Evolutionary conservation across 768 basidiomycete genomes (phyloP), one percentile per base, ranked within the genome.

Genomic region (Symmetrospora coprosmae): DNA sequence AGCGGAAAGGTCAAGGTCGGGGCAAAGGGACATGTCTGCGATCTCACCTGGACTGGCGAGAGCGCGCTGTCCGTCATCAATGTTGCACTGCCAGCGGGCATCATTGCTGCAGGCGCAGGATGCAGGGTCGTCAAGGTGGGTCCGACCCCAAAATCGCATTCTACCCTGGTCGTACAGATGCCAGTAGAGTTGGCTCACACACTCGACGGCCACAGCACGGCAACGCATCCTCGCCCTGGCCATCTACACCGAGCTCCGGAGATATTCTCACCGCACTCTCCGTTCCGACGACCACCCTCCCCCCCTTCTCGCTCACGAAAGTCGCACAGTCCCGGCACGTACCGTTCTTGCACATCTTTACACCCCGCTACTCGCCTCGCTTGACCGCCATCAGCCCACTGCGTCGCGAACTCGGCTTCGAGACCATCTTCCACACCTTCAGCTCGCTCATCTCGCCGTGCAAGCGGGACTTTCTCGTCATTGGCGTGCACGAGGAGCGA

Each of bases 401-500:
- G 69, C 84, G 92, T 55, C 85, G 84, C 67, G 75, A 81, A 0
- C 80, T 97, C 52, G 88, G 89, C 45, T 96, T 92, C 76, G 84
- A 90, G 45, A 96, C 92, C 8, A 83, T 99, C 76, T 96, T 94
- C 79, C 97, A 99, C 74, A 75, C 90, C 61, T 78, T 96, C 31
- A 91, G 94, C 0, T 94, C 92, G 0, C 79, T 97, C 37, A 84
- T 92, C 73, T 96, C 92, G 73, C 94, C 92, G 2, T 83, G 87
- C 0, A 74, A 76, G 8, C 92, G 94, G 2, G 78, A 77, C 2
- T 84, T 87, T 2, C 90, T 96, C 85, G 80, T 97, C 3, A 77
- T 97, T 35, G 92, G 92, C 41, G 84, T 99, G 33, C 85, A 89
- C 8, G 83, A 83, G 61, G 81, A 75, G 47, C 81, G 82, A 67